These are phyloP conservation scores for Talaromyces wortmannii DNA, from an alignment of 495 filamentous ascomycete genomes.

Conservation along the genomic window DNA sequence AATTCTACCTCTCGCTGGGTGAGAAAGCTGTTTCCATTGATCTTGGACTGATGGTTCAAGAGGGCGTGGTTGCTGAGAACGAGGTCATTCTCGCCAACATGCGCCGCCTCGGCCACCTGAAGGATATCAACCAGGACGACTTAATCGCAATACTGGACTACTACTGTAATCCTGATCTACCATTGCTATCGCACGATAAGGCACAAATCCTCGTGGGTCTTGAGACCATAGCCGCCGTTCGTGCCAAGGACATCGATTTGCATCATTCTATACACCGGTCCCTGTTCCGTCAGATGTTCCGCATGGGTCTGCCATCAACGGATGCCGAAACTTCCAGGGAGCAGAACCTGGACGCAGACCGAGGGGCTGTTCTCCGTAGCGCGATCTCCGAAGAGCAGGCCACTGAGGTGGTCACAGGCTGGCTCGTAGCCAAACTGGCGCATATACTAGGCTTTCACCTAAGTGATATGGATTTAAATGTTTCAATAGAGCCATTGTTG, in stretches of 20 bases:
- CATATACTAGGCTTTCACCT: neutral
- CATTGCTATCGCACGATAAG: slow-evolving; percentile 6
- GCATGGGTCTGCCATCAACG: neutral
- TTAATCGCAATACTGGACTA: slow-evolving; percentile 23
- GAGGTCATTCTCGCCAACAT: neutral
- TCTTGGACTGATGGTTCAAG: slow-evolving; percentile 17
- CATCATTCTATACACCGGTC: neutral
- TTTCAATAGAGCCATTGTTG: neutral
- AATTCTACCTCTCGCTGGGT: slow-evolving; percentile 3
- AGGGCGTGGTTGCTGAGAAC: slow-evolving; percentile 12
- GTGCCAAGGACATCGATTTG: neutral
- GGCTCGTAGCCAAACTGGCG: neutral
- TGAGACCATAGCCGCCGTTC: neutral
- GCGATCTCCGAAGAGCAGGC: neutral
- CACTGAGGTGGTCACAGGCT: neutral
- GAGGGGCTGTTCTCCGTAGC: neutral
- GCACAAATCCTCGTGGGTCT: slow-evolving; percentile 18
- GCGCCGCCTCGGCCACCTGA: neutral
- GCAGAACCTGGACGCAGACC: neutral
- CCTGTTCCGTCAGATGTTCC: neutral
- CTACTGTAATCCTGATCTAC: slow-evolving; percentile 20
- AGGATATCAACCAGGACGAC: slow-evolving; percentile 6
- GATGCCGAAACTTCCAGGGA: neutral
- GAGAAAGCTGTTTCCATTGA: slow-evolving; percentile 13
- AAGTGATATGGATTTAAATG: neutral